Evolutionary conservation across 2,329 filamentous ascomycete genomes (phyloP).

Genomic region (Pestalotiopsis sp.): DNA sequence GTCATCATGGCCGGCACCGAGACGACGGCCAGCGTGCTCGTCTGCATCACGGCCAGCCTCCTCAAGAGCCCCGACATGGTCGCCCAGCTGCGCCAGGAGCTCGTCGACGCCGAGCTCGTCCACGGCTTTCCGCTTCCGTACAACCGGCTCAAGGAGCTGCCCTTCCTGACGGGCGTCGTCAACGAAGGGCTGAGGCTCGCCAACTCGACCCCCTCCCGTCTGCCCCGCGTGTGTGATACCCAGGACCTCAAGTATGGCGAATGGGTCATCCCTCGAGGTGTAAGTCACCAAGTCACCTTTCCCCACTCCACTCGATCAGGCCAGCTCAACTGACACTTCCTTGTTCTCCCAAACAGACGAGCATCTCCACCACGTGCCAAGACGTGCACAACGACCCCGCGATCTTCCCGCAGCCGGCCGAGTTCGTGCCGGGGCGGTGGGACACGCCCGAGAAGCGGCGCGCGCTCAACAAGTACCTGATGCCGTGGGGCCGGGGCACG

Average conservation of each 20-base stretch:
- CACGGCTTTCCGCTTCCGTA: constrained; percentile 18
- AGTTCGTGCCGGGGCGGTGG: constrained; percentile 23
- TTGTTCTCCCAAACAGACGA: constrained; percentile 14
- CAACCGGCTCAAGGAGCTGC: constrained; percentile 20
- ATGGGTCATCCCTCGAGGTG: constrained; percentile 19
- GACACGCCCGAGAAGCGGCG: constrained; percentile 16
- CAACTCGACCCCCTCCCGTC: constrained; percentile 23
- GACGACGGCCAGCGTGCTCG: constrained; percentile 23
- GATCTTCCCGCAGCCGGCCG: constrained; percentile 17
- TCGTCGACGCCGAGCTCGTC: constrained; percentile 17
- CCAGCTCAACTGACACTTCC: background rate
- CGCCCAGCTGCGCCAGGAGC: constrained; percentile 16
- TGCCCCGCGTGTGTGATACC: constrained; percentile 22
- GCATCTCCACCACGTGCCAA: constrained; percentile 23
- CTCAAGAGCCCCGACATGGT: constrained; percentile 19
- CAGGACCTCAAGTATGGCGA: constrained; percentile 21
- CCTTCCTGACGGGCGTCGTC: constrained; percentile 24
- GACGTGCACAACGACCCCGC: constrained; percentile 21
- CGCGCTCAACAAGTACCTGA: constrained; percentile 20
- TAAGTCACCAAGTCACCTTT: constrained; percentile 14
- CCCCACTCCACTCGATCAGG: background rate
- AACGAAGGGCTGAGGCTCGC: constrained; percentile 25
- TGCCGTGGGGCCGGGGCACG: constrained; percentile 23
- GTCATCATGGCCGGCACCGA: constrained; percentile 27
- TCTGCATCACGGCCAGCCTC: constrained; percentile 21